These are phyloP conservation scores for Populus tremula DNA, from an alignment of 345 rosid genomes.

Conservation along the genomic window DNA sequence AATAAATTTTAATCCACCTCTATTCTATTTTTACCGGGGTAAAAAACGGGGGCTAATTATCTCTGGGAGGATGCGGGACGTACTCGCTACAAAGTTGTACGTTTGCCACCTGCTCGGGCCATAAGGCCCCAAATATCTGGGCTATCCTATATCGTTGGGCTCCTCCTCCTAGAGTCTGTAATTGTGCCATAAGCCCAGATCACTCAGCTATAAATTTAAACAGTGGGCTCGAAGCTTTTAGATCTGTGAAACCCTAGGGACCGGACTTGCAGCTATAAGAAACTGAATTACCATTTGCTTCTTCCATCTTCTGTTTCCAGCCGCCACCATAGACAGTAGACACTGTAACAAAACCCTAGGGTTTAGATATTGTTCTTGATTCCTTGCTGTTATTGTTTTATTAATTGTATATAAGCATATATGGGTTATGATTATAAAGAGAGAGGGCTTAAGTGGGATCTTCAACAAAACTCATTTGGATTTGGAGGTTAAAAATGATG, in stretches of 20 bases:
- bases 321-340: background rate
- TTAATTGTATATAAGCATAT: no score
- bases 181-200: background rate
- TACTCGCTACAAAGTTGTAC: background rate
- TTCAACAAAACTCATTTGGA: constrained; percentile 8
- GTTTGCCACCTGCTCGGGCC: background rate
- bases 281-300: rapidly evolving
- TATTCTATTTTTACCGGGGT: no score
- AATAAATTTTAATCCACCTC: no score
- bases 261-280: background rate
- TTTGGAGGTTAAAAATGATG: background rate
- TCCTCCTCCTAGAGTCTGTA: background rate
- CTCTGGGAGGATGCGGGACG: no score
- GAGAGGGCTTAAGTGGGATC: constrained; percentile 63
- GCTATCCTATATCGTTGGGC: background rate
- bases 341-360: background rate
- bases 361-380: background rate
- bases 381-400: no score
- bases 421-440: constrained; percentile 52
- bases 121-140: background rate
- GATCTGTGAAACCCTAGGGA: background rate
- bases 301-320: background rate
- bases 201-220: background rate
- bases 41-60: no score
- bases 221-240: background rate